Evolutionary conservation across 306 rosid species (phyloP).

Genomic region (Casuarina cunninghamiana): DNA sequence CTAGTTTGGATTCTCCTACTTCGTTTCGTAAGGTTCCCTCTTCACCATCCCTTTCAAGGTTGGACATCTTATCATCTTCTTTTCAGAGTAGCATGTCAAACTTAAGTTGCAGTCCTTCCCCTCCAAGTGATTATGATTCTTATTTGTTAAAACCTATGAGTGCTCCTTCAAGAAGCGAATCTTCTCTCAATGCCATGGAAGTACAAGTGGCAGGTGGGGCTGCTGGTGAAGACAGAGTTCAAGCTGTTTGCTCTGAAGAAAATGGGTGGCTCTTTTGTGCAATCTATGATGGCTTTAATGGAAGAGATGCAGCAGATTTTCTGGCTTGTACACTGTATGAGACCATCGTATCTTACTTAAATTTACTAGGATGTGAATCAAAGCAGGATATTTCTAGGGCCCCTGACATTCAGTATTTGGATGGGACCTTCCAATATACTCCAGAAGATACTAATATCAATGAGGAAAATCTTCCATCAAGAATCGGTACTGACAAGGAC

Average conservation of each 20-base stretch:
- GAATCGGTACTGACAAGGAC: slow-evolving; percentile 21
- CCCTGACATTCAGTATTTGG: slow-evolving; percentile 32
- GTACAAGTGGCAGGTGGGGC: slow-evolving; percentile 99
- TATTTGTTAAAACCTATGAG: slow-evolving; percentile 49
- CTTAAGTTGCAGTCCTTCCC: slow-evolving; percentile 82
- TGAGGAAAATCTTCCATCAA: slow-evolving; percentile 30
- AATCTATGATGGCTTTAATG: slow-evolving; percentile 96
- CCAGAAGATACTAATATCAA: slow-evolving; percentile 31
- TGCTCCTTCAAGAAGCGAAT: slow-evolving; percentile 65
- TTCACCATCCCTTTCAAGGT: slow-evolving; percentile 69
- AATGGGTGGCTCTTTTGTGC: slow-evolving; percentile 97
- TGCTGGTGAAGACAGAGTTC: slow-evolving; percentile 99
- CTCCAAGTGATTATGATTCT: slow-evolving; percentile 63
- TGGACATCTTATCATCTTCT: slow-evolving; percentile 79
- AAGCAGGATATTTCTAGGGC: slow-evolving; percentile 39
- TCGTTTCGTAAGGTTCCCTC: slow-evolving; percentile 86
- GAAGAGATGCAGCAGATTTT: slow-evolving; percentile 98
- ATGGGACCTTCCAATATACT: slow-evolving; percentile 36
- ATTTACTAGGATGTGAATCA: slow-evolving; percentile 56
- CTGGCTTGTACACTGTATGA: slow-evolving; percentile 94
- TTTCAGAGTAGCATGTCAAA: slow-evolving; percentile 74
- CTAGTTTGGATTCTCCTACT: slow-evolving; percentile 93
- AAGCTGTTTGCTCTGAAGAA: slow-evolving; percentile 98
- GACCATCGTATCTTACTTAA: slow-evolving; percentile 64
- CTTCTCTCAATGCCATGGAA: slow-evolving; percentile 75